Conservation (phyloP, 495 filamentous ascomycete species). For the Chaetomium cochliodes region DNA sequence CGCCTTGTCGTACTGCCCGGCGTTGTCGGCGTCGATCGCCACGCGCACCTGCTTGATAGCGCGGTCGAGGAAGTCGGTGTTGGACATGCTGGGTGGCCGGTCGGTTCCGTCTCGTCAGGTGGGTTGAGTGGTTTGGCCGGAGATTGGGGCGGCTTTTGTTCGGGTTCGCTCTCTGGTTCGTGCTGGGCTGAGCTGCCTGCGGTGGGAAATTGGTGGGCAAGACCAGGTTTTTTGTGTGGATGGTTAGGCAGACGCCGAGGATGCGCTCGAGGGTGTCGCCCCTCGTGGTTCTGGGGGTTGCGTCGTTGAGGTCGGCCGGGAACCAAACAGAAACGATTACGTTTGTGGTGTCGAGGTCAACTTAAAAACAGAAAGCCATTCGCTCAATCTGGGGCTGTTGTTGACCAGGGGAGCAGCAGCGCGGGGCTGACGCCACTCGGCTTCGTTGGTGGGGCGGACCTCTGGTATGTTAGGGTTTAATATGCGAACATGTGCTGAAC, state of each 20-base stretch:
- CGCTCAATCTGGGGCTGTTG: slow-evolving; percentile 8
- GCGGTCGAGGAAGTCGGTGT: slow-evolving; percentile 93
- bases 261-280: neutral
- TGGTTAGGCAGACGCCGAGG: slow-evolving; percentile 1
- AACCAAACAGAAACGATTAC: neutral
- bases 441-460: slow-evolving; percentile 10
- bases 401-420: slow-evolving; percentile 35
- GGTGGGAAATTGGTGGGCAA: neutral
- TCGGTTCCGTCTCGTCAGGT: neutral
- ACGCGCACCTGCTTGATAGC: slow-evolving; percentile 95
- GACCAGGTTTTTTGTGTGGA: neutral
- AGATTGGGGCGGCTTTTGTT: slow-evolving; percentile 6
- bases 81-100: slow-evolving; percentile 67
- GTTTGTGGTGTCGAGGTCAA: neutral
- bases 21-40: slow-evolving; percentile 93
- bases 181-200: neutral
- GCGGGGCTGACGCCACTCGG: slow-evolving; percentile 36
- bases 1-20: slow-evolving; percentile 93
- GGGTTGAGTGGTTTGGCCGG: neutral
- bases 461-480: slow-evolving; percentile 16
- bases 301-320: neutral
- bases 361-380: slow-evolving; percentile 6
- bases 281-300: neutral
- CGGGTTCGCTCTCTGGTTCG: neutral
- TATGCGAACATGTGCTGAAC: neutral